phyloP scores from a whole-genome alignment of 169 alveolate genomes.

The Eimeria praecox region DNA sequence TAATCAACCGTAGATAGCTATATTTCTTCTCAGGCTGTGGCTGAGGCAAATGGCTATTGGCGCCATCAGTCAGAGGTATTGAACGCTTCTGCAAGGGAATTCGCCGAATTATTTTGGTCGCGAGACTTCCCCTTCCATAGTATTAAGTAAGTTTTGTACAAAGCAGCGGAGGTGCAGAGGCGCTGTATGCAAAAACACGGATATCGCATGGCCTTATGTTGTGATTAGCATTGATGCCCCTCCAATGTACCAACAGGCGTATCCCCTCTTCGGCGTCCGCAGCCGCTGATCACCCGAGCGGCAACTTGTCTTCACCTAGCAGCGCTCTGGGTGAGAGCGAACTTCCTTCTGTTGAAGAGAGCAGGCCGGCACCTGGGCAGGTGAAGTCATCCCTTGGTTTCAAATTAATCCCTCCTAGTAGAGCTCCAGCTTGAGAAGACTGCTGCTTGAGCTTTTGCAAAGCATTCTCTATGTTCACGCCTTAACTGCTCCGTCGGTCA shows the following conservation, averaged over 20 bases:
- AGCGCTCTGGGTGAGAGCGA: not conserved
- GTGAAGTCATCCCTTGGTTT: conserved; percentile 5
- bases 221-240: not conserved
- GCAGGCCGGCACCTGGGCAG: conserved; percentile 43
- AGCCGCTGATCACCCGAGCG: not conserved
- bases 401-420: not conserved
- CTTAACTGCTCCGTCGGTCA: not conserved
- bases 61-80: not conserved
- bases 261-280: not conserved
- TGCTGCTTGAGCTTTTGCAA: not conserved
- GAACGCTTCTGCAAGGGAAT: not conserved
- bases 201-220: not conserved
- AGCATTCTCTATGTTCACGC: not conserved
- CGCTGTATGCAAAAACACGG: not conserved
- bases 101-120: conserved; percentile 35
- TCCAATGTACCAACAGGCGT: not conserved
- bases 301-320: not conserved
- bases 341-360: not conserved
- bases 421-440: not conserved
- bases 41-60: conserved; percentile 37
- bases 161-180: not conserved
- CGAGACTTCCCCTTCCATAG: conserved; percentile 10
- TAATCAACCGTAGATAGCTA: not conserved
- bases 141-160: conserved; percentile 1
- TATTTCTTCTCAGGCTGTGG: conserved; percentile 39